phyloP scores from a whole-genome alignment of 2,329 filamentous ascomycete genomes.

The Apiospora sp. region DNA sequence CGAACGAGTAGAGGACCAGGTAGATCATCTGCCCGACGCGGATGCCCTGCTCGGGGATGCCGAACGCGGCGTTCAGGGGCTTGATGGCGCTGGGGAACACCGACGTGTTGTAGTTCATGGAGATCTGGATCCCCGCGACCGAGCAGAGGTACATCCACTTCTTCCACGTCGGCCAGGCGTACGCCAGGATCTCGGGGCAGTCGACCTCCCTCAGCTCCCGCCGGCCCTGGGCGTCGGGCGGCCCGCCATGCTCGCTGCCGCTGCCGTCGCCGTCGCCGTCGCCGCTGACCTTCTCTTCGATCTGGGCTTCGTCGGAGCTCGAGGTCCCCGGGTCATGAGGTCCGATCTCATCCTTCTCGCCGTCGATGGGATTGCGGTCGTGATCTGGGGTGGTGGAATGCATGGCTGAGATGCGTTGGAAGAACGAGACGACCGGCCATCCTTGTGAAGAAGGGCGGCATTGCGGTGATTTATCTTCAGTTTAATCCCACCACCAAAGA shows the following conservation, averaged over 20 bases:
- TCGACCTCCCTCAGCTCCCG: slow-evolving; percentile 55
- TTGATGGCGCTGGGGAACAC: slow-evolving; percentile 55
- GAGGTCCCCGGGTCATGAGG: background rate
- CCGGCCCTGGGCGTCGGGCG: slow-evolving; percentile 39
- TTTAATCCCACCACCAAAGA: background rate
- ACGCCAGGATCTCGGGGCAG: slow-evolving; percentile 54
- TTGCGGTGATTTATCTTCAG: background rate
- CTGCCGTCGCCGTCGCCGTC: too few species aligned
- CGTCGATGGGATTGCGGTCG: background rate
- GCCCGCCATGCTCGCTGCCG: slow-evolving; percentile 22
- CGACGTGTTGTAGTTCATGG: slow-evolving; percentile 61
- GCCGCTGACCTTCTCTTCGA: slow-evolving; percentile 23
- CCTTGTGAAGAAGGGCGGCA: slow-evolving; percentile 8
- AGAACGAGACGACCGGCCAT: background rate
- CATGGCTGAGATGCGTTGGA: background rate
- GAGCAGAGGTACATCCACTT: slow-evolving; percentile 58
- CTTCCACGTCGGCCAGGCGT: slow-evolving; percentile 51
- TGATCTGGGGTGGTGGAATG: background rate
- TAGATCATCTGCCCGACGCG: slow-evolving; percentile 55
- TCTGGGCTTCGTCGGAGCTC: background rate
- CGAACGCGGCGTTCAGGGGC: slow-evolving; percentile 49
- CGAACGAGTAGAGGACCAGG: slow-evolving; percentile 57
- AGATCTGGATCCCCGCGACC: slow-evolving; percentile 57
- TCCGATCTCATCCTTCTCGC: background rate
- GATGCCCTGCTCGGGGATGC: slow-evolving; percentile 53